A percentile compares a stretch with the other conserved stretches of the same genome.
These are phyloP conservation scores for Sporisorium reilianum DNA, from an alignment of 1,284 basidiomycete genomes.

Conservation along the genomic window DNA sequence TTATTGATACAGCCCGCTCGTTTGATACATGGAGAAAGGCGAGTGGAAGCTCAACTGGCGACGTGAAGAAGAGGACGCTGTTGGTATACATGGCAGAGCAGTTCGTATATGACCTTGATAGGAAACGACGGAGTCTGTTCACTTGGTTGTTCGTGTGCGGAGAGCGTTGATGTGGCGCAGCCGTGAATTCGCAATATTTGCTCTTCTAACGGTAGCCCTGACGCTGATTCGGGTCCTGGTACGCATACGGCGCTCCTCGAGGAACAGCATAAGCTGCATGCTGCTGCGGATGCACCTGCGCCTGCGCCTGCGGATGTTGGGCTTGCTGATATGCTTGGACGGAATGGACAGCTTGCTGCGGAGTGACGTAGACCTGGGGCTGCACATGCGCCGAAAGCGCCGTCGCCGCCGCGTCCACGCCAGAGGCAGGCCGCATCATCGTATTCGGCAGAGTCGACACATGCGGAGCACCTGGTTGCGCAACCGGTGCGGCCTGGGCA, in stretches of 20 bases:
- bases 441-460: not conserved
- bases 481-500: not conserved
- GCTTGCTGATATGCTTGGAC: slow-evolving; percentile 13
- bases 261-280: not conserved
- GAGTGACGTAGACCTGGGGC: not conserved
- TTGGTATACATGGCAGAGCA: slow-evolving; percentile 3
- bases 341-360: slow-evolving; percentile 2
- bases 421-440: slow-evolving; percentile 9
- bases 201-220: slow-evolving; percentile 12
- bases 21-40: not conserved
- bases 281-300: slow-evolving; percentile 5
- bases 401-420: slow-evolving; percentile 16
- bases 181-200: not conserved
- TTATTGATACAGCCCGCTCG: slow-evolving; percentile 7
- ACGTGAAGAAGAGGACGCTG: not conserved
- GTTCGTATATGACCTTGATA: not conserved
- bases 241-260: slow-evolving; percentile 1
- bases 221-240: slow-evolving; percentile 23
- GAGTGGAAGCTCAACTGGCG: not conserved
- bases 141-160: not conserved
- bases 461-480: not conserved
- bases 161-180: not conserved
- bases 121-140: not conserved
- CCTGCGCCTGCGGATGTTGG: not conserved
- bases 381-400: slow-evolving; percentile 22